Conservation (phyloP, 768 basidiomycete genomes). For the Sarcodon aspratus region DNA sequence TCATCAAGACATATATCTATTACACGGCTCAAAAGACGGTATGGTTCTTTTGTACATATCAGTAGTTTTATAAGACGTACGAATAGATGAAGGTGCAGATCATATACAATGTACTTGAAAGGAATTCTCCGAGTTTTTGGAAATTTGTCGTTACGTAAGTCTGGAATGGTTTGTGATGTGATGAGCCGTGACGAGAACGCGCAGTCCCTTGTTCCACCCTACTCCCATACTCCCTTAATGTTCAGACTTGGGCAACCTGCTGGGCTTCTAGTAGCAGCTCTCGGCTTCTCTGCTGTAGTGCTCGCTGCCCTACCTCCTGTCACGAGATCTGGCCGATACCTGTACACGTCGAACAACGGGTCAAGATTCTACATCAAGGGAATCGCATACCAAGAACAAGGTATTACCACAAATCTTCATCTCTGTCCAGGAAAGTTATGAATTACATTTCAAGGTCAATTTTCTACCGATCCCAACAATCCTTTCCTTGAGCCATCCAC, state of each 20-base stretch:
- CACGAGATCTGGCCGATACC: slow-evolving; percentile 63
- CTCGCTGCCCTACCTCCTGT: slow-evolving; percentile 63
- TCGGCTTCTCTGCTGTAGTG: slow-evolving; percentile 29
- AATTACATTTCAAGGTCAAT: slow-evolving; percentile 17
- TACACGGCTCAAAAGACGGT: background rate
- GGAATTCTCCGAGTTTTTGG: no score
- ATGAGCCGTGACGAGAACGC: background rate
- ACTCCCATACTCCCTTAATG: slow-evolving; percentile 4
- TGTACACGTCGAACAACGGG: slow-evolving; percentile 59
- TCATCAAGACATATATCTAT: background rate
- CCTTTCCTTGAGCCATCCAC: slow-evolving; percentile 61
- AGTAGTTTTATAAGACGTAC: slow-evolving; percentile 3
- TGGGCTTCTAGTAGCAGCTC: slow-evolving; percentile 20
- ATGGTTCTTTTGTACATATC: slow-evolving; percentile 4
- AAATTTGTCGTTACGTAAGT: no score
- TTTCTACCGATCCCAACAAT: slow-evolving; percentile 37
- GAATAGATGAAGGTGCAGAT: no score
- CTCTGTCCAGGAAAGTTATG: background rate
- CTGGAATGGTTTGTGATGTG: no score
- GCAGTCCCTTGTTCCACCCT: slow-evolving; percentile 1
- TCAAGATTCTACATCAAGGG: slow-evolving; percentile 84
- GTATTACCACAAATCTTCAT: slow-evolving; percentile 20
- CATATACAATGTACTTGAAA: no score
- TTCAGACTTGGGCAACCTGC: background rate
- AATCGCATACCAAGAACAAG: slow-evolving; percentile 77